phyloP scores from a whole-genome alignment of 495 filamentous ascomycete genomes.

The Aspergillus baeticus region DNA sequence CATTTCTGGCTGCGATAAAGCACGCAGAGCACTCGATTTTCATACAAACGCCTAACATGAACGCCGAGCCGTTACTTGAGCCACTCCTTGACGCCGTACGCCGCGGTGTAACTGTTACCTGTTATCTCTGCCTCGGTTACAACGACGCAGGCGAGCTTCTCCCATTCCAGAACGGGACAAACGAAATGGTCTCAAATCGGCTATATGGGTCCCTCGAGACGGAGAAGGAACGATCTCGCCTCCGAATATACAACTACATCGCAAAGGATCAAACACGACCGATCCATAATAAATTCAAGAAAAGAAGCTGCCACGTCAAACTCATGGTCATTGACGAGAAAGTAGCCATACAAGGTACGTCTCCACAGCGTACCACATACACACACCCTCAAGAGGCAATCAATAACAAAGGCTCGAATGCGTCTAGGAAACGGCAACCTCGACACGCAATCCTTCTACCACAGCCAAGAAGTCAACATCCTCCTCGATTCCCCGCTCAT shows the following conservation, averaged over 20 bases:
- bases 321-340: slow-evolving; percentile 69
- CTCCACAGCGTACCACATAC: not conserved
- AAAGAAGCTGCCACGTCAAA: slow-evolving; percentile 71
- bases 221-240: slow-evolving; percentile 38
- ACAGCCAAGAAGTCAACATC: slow-evolving; percentile 74
- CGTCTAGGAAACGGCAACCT: slow-evolving; percentile 67
- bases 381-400: not conserved
- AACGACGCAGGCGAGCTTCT: slow-evolving; percentile 76
- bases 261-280: slow-evolving; percentile 69
- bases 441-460: slow-evolving; percentile 79
- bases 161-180: slow-evolving; percentile 72
- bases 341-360: slow-evolving; percentile 58
- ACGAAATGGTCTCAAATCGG: slow-evolving; percentile 63
- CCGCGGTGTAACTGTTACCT: slow-evolving; percentile 63
- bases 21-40: slow-evolving; percentile 62
- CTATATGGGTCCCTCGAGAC: slow-evolving; percentile 52
- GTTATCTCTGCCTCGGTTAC: slow-evolving; percentile 73
- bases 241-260: slow-evolving; percentile 66
- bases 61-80: slow-evolving; percentile 64
- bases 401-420: not conserved
- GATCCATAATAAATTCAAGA: slow-evolving; percentile 59
- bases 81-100: slow-evolving; percentile 62
- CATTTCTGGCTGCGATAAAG: slow-evolving; percentile 65
- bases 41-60: slow-evolving; percentile 75
- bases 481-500: slow-evolving; percentile 62